Conservation (phyloP, 2,329 filamentous ascomycete genomes). For the Hypoxylon sp. region DNA sequence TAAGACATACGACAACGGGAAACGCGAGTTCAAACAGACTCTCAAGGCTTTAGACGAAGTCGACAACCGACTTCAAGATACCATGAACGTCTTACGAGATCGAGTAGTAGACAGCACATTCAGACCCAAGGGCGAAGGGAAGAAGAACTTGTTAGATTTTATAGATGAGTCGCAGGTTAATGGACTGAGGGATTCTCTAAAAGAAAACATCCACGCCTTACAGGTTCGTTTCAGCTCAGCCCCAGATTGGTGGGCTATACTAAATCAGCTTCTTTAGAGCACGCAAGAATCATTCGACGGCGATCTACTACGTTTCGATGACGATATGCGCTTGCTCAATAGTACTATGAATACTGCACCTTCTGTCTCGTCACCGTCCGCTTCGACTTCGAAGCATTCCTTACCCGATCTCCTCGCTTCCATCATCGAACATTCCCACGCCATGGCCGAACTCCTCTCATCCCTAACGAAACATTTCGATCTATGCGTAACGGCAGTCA, state of each 20-base stretch:
- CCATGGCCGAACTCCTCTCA: slow-evolving; percentile 82
- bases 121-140: slow-evolving; percentile 64
- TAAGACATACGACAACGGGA: slow-evolving; percentile 64
- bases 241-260: slow-evolving; percentile 14
- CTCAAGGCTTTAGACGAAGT: slow-evolving; percentile 72
- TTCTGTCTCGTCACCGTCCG: slow-evolving; percentile 47
- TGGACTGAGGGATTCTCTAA: slow-evolving; percentile 70
- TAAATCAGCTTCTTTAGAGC: slow-evolving; percentile 50
- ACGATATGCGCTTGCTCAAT: slow-evolving; percentile 73
- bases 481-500: slow-evolving; percentile 88
- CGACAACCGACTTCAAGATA: slow-evolving; percentile 70
- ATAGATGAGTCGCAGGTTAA: slow-evolving; percentile 77
- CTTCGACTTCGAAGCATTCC: slow-evolving; percentile 50
- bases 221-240: slow-evolving; percentile 58
- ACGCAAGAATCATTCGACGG: slow-evolving; percentile 79
- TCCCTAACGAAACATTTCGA: slow-evolving; percentile 90
- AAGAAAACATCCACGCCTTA: slow-evolving; percentile 74
- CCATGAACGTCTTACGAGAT: slow-evolving; percentile 69
- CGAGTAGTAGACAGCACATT: slow-evolving; percentile 72
- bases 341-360: slow-evolving; percentile 60
- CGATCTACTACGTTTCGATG: slow-evolving; percentile 78
- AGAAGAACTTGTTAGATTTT: slow-evolving; percentile 76
- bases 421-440: slow-evolving; percentile 77
- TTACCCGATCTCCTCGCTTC: slow-evolving; percentile 65
- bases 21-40: slow-evolving; percentile 67